Base-by-base conservation (phyloP, 805 yeast genomes). In the Yamadazyma insecticola region DNA sequence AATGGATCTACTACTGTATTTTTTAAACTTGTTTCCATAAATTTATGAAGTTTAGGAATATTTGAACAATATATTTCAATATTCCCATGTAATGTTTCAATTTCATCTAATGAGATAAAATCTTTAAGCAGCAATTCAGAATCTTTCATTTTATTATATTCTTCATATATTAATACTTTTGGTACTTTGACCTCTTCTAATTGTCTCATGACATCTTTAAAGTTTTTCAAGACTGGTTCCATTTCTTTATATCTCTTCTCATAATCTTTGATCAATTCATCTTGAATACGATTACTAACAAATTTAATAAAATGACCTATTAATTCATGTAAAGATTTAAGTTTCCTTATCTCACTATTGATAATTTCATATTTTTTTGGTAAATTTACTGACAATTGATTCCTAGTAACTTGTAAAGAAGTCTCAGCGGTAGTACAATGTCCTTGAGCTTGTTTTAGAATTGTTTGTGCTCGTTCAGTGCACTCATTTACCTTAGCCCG, bases 41-140 rank as follows among this genome's bases (percentile, higher is more conserved):
- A 35, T n/a, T 24, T 26, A 22, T 44, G 47, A 30, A 51, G 24
- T 17, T 42, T 46, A n/a, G 27, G 33, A 32, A 48, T 43, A 36
- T 65, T 63, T 10, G 33, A 22, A 26, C 44, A 44, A 37, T 60
- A 55, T 2, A 51, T 45, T 12, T 36, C 37, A 9, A 63, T 52
- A 30, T 62, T 60, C 10, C 18, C 27, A 15, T 44, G 37, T 12
- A 64, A 45, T 1, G 33, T 18, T 4, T 41, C 41, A 21, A 64
- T 60, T 12, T 61, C 58, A 6, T 48, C 63, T 6, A 41, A 27
- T 3, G 69, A 53, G 3, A 63, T 53, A 33, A 65, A 64, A 31
- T 62, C 66, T 10, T 39, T 39, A 8, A 62, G 43, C 24, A 44
- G 29, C n/a, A 13, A 27, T 9, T 30, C 20, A 5, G 3, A 16